Conservation (phyloP, 352 stramenopile genomes). For the Thalassiosira pacifica region DNA sequence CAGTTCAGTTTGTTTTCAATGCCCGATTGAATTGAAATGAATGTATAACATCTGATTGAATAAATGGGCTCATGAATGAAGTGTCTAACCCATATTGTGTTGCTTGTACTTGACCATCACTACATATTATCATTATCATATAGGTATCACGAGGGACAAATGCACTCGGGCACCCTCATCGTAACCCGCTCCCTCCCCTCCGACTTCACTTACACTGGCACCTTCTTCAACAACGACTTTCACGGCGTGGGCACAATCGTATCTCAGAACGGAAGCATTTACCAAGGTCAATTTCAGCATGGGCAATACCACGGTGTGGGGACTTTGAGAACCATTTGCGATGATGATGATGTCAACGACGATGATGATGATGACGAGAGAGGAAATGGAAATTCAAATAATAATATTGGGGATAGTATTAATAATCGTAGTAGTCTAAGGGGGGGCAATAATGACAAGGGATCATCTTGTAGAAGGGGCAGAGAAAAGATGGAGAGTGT, state of each 20-base stretch:
- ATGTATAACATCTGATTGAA: too few species aligned
- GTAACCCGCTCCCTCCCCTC: constrained; percentile 1
- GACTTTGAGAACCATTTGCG: constrained; percentile 25
- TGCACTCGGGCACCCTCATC: constrained; percentile 51
- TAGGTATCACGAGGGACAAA: constrained; percentile 48
- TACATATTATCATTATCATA: too few species aligned
- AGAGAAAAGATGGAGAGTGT: constrained; percentile 30
- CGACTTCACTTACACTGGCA: constrained; percentile 56
- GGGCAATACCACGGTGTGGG: constrained; percentile 51
- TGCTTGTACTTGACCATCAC: background rate
- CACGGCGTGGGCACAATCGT: constrained; percentile 52
- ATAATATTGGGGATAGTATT: too few species aligned
- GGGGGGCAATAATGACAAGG: background rate
- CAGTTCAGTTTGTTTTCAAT: too few species aligned
- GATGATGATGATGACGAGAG: too few species aligned
- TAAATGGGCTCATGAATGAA: too few species aligned
- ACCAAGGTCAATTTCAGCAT: constrained; percentile 51
- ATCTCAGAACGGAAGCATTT: constrained; percentile 49
- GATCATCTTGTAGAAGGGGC: background rate
- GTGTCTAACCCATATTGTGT: background rate
- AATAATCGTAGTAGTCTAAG: too few species aligned
- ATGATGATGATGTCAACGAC: background rate
- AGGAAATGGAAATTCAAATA: too few species aligned
- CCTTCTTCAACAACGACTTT: constrained; percentile 51
- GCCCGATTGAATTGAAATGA: too few species aligned